These are phyloP conservation scores for Hyaloscypha bicolor DNA, from an alignment of 495 filamentous ascomycete genomes.

Conservation along the genomic window DNA sequence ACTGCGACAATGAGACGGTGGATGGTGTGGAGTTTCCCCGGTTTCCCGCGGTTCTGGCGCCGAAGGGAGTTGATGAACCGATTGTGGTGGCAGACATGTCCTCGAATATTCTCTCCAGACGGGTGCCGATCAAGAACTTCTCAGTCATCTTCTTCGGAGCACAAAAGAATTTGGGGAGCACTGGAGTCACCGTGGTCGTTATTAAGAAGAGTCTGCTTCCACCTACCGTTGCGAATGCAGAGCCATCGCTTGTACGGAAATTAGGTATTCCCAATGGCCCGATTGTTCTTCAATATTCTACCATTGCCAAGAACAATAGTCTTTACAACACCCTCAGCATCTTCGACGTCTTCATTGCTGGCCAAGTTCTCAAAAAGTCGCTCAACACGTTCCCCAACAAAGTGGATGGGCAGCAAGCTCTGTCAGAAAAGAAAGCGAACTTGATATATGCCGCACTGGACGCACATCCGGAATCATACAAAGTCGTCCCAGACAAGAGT, in stretches of 20 bases:
- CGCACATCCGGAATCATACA: slow-evolving; percentile 50
- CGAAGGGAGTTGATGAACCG: slow-evolving; percentile 55
- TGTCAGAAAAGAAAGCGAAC: slow-evolving; percentile 71
- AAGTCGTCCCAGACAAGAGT: slow-evolving; percentile 68
- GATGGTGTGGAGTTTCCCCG: slow-evolving; percentile 92
- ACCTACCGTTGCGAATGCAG: slow-evolving; percentile 56
- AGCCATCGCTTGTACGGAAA: slow-evolving; percentile 65
- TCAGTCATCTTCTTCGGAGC: slow-evolving; percentile 79
- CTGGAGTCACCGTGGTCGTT: slow-evolving; percentile 83
- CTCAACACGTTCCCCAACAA: slow-evolving; percentile 62
- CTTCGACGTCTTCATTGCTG: slow-evolving; percentile 86
- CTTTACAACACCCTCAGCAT: slow-evolving; percentile 96
- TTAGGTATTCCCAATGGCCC: slow-evolving; percentile 78
- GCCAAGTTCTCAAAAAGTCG: slow-evolving; percentile 75
- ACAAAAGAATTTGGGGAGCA: slow-evolving; percentile 73
- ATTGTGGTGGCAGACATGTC: slow-evolving; percentile 86
- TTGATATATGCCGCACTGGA: slow-evolving; percentile 77
- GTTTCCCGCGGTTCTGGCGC: slow-evolving; percentile 58
- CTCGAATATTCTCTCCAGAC: slow-evolving; percentile 71
- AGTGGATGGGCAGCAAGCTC: slow-evolving; percentile 68
- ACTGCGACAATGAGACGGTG: slow-evolving; percentile 92
- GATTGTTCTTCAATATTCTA: slow-evolving; percentile 78
- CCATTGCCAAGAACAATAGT: slow-evolving; percentile 82
- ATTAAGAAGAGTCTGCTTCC: slow-evolving; percentile 76
- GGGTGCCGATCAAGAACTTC: slow-evolving; percentile 68